phyloP scores from a whole-genome alignment of 2,329 filamentous ascomycete species.

The Aspergillus pseudoglaucus region DNA sequence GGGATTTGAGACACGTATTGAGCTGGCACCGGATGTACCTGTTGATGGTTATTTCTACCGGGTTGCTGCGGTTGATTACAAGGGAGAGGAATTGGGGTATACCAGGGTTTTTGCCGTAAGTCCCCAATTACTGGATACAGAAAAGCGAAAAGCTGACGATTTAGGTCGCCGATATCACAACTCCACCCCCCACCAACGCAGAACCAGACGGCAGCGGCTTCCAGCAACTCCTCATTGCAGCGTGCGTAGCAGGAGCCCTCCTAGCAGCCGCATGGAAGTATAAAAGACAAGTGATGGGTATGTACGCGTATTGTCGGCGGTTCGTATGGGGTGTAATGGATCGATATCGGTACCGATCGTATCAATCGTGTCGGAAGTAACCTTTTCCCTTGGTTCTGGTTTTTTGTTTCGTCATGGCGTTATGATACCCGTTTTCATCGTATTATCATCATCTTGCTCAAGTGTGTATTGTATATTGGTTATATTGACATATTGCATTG shows the following conservation, averaged over 20 bases:
- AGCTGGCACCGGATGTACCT: slow-evolving; percentile 4
- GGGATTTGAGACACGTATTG: slow-evolving; percentile 18
- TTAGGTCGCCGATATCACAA: not conserved
- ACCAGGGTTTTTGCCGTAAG: slow-evolving; percentile 9
- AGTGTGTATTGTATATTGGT: too few relatives aligned
- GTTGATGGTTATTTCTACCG: slow-evolving; percentile 12
- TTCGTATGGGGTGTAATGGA: not conserved
- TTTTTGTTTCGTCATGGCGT: too few relatives aligned
- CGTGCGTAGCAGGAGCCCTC: slow-evolving; percentile 4
- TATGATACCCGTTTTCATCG: too few relatives aligned
- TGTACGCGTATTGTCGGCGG: not conserved
- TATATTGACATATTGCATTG: too few relatives aligned
- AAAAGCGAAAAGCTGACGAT: not conserved
- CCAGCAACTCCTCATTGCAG: slow-evolving; percentile 4
- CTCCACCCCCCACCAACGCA: not conserved
- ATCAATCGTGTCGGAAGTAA: too few relatives aligned
- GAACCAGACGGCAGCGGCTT: not conserved
- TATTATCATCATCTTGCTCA: too few relatives aligned
- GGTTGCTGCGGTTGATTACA: slow-evolving; percentile 13
- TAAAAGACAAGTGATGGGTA: not conserved
- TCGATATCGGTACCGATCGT: not conserved
- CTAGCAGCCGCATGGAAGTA: slow-evolving; percentile 4
- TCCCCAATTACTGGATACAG: not conserved
- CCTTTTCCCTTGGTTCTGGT: too few relatives aligned
- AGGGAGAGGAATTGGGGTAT: slow-evolving; percentile 15